Evolutionary conservation across 2,329 filamentous ascomycete genomes (phyloP).

Genomic region (Paraconiothyrium sp.): DNA sequence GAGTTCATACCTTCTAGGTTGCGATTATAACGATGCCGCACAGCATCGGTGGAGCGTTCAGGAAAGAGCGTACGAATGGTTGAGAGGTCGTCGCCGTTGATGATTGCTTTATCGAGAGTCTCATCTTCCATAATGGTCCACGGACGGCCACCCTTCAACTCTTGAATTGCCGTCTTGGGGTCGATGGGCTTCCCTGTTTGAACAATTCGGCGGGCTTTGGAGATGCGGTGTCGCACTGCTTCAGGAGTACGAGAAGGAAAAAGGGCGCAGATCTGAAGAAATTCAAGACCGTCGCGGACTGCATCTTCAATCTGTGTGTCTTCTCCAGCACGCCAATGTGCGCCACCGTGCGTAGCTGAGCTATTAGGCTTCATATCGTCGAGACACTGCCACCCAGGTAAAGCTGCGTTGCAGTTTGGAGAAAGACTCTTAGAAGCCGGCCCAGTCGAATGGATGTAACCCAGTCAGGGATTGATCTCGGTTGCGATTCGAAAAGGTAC

Average conservation of each 20-base stretch:
- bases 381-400: background rate
- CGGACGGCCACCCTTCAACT: background rate
- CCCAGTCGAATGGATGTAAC: background rate
- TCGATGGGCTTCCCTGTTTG: background rate
- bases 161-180: background rate
- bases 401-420: background rate
- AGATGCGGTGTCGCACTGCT: background rate
- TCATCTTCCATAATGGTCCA: background rate
- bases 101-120: background rate
- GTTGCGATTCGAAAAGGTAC: background rate
- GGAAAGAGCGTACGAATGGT: background rate
- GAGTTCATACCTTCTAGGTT: too few relatives aligned
- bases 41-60: background rate
- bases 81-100: background rate
- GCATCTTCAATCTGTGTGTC: background rate
- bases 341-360: background rate
- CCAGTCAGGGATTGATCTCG: background rate
- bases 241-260: background rate
- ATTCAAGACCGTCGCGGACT: background rate
- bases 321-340: background rate
- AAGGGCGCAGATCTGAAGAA: background rate
- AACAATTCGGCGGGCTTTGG: background rate
- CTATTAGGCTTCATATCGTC: background rate
- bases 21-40: background rate
- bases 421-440: background rate